Conservation (phyloP, 192 early-diverging fungal species). For the Chytriomyces hyalinus region DNA sequence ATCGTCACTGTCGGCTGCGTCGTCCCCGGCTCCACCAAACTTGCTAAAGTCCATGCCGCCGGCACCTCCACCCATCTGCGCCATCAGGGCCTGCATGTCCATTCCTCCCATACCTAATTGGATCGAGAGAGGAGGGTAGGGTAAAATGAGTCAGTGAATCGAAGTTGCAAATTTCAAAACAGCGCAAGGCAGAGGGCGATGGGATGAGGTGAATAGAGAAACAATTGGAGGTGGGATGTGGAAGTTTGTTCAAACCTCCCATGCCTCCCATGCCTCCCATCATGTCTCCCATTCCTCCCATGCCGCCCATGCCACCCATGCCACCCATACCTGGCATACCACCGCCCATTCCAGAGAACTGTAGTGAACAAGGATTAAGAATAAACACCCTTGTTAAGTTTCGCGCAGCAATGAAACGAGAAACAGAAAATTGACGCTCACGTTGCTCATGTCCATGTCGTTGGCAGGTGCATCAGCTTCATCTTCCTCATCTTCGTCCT, state of each 20-base stretch:
- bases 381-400: not conserved
- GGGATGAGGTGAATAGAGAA: too few relatives aligned
- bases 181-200: too few relatives aligned
- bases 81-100: slow-evolving; percentile 13
- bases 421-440: not conserved
- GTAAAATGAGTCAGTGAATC: too few relatives aligned
- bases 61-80: slow-evolving; percentile 40
- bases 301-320: slow-evolving; percentile 58
- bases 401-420: slow-evolving; percentile 5
- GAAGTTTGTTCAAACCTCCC: slow-evolving; percentile 9
- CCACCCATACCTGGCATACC: slow-evolving; percentile 51
- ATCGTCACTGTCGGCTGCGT: slow-evolving; percentile 12
- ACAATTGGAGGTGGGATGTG: too few relatives aligned
- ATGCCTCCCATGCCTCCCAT: slow-evolving; percentile 59
- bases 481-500: slow-evolving; percentile 93
- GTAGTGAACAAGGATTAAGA: slow-evolving; percentile 50
- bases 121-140: too few relatives aligned
- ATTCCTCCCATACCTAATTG: slow-evolving; percentile 44
- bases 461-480: slow-evolving; percentile 58
- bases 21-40: not conserved
- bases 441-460: slow-evolving; percentile 25
- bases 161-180: too few relatives aligned
- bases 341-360: slow-evolving; percentile 64
- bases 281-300: slow-evolving; percentile 68
- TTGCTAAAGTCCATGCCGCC: slow-evolving; percentile 60